phyloP scores from a whole-genome alignment of 768 basidiomycete genomes.

The Tricholoma matsutake region DNA sequence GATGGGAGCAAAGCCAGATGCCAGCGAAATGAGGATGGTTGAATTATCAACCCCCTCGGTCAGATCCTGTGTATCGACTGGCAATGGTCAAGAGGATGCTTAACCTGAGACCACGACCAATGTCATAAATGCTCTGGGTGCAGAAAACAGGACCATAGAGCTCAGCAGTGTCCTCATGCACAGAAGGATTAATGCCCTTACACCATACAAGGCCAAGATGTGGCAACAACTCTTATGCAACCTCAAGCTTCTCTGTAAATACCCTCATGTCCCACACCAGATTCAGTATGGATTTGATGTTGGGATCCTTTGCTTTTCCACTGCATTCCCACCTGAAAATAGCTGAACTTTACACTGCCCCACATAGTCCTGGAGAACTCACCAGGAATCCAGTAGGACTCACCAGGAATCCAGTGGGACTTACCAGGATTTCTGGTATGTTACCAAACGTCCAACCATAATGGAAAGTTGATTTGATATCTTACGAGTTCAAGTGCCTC shows the following conservation, averaged over 20 bases:
- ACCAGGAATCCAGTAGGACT: too few relatives aligned
- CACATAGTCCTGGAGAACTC: too few relatives aligned
- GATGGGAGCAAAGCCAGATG: background rate
- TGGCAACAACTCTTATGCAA: slow-evolving; percentile 13
- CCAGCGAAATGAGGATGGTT: background rate
- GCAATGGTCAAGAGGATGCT: background rate
- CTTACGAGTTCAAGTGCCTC: too few relatives aligned
- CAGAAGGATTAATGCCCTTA: slow-evolving; percentile 15
- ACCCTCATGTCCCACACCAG: too few relatives aligned
- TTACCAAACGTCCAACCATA: too few relatives aligned
- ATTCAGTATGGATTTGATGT: slow-evolving; percentile 9
- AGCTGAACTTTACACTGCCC: too few relatives aligned
- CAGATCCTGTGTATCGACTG: background rate
- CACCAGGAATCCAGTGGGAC: too few relatives aligned
- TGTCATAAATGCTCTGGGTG: slow-evolving; percentile 9
- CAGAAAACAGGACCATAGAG: slow-evolving; percentile 16
- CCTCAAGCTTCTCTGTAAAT: slow-evolving; percentile 4
- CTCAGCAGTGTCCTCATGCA: slow-evolving; percentile 21
- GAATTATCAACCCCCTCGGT: background rate
- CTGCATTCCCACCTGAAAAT: background rate
- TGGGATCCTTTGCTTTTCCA: slow-evolving; percentile 11
- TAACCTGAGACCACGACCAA: background rate
- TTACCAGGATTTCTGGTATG: too few relatives aligned
- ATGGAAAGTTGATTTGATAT: too few relatives aligned
- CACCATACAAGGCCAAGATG: slow-evolving; percentile 12